phyloP scores from a whole-genome alignment of 768 basidiomycete species.

The Lentinula sp. region DNA sequence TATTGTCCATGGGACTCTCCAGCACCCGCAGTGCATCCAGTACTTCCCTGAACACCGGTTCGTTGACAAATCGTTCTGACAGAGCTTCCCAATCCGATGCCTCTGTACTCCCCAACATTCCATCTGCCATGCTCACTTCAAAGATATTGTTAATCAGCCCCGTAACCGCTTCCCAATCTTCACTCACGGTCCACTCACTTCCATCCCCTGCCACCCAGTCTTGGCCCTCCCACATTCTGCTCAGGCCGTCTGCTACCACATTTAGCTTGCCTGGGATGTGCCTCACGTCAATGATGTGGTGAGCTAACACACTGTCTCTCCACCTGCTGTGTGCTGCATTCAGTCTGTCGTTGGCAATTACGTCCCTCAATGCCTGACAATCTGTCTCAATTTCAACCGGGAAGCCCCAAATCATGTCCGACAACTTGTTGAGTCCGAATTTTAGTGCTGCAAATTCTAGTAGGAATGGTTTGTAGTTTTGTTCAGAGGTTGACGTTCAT shows the following conservation, averaged over 20 bases:
- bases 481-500: constrained; percentile 13
- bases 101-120: too few relatives aligned
- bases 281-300: constrained; percentile 13
- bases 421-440: constrained; percentile 21
- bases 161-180: too few relatives aligned
- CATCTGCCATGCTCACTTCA: too few relatives aligned
- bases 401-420: constrained; percentile 16
- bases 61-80: too few relatives aligned
- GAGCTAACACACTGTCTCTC: constrained; percentile 20
- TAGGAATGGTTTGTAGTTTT: constrained; percentile 5
- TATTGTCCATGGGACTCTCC: too few relatives aligned
- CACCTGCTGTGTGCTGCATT: constrained; percentile 22
- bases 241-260: constrained; percentile 23
- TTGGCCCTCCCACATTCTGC: constrained; percentile 13
- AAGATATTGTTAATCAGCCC: not conserved
- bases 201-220: too few relatives aligned
- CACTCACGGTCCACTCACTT: too few relatives aligned
- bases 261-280: constrained; percentile 19
- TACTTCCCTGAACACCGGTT: too few relatives aligned
- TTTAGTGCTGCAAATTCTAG: constrained; percentile 30
- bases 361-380: constrained; percentile 11
- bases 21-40: too few relatives aligned
- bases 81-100: too few relatives aligned
- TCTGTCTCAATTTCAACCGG: too few relatives aligned
- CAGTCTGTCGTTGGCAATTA: constrained; percentile 17